Conservation (phyloP, 2,329 filamentous ascomycete species). For the Colletotrichum higginsianum region DNA sequence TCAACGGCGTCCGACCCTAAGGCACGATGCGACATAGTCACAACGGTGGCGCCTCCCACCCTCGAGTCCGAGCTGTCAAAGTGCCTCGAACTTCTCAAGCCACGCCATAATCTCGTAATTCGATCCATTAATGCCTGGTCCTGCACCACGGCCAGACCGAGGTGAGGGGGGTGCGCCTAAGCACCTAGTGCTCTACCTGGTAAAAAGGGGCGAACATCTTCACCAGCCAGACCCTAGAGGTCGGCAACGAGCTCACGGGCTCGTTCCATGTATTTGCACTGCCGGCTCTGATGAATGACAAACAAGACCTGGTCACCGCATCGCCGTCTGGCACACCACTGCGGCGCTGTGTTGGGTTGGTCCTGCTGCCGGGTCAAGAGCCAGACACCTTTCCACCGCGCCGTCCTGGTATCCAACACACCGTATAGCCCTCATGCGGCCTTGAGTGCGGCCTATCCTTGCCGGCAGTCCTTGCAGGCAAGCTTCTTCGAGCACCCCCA, state of each 20-base stretch:
- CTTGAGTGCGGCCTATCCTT: slow-evolving; percentile 33
- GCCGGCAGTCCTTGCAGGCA: slow-evolving; percentile 37
- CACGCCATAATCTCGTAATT: slow-evolving; percentile 31
- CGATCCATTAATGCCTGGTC: slow-evolving; percentile 31
- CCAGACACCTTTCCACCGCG: neutral
- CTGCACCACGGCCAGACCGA: slow-evolving; percentile 27
- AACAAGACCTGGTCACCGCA: slow-evolving; percentile 17
- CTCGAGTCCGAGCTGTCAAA: slow-evolving; percentile 13
- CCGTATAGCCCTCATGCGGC: slow-evolving; percentile 32
- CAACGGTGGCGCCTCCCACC: slow-evolving; percentile 35
- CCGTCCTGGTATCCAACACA: slow-evolving; percentile 25
- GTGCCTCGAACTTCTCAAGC: slow-evolving; percentile 9
- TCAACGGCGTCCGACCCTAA: slow-evolving; percentile 28
- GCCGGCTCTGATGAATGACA: neutral
- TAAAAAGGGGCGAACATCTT: slow-evolving; percentile 13
- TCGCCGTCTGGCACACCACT: slow-evolving; percentile 10
- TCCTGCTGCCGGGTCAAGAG: neutral
- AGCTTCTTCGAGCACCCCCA: slow-evolving; percentile 36
- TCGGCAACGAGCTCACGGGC: neutral
- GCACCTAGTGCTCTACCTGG: neutral
- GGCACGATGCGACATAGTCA: slow-evolving; percentile 19
- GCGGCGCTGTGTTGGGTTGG: slow-evolving; percentile 20
- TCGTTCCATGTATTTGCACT: slow-evolving; percentile 1
- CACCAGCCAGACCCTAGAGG: neutral
- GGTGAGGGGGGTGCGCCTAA: slow-evolving; percentile 24